Conservation (phyloP, 139 green algal genomes). For the Coelastrella sp. region DNA sequence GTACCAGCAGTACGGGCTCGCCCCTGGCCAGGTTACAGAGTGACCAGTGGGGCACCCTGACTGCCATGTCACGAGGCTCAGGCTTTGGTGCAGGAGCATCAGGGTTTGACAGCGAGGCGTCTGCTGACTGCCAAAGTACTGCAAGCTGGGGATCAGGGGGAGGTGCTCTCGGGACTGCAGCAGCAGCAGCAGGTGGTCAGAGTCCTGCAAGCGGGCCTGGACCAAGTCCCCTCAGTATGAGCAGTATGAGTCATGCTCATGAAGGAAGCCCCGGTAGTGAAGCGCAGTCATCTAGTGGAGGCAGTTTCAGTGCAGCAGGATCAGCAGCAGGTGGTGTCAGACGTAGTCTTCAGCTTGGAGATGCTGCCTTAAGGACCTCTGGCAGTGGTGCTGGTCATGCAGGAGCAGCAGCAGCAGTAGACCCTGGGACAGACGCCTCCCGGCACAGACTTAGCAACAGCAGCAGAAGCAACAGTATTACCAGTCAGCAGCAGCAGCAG, state of each 20-base stretch:
- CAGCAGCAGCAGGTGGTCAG: background rate
- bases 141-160: background rate
- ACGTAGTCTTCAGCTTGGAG: background rate
- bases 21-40: conserved; percentile 27
- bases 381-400: background rate
- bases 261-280: background rate
- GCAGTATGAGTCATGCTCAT: background rate
- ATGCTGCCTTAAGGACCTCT: background rate
- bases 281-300: background rate
- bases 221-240: conserved; percentile 18
- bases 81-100: background rate
- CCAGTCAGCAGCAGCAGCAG: conserved; percentile 17
- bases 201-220: conserved; percentile 14
- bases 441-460: background rate
- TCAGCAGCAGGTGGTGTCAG: background rate
- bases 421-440: background rate
- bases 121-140: conserved; percentile 9
- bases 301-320: background rate
- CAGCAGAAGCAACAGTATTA: conserved; percentile 5
- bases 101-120: conserved; percentile 37
- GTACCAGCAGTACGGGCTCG: background rate
- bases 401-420: background rate
- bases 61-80: conserved; percentile 27
- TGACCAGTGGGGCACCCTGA: conserved; percentile 33
- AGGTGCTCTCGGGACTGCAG: background rate